phyloP scores from a whole-genome alignment of 169 alveolate species.

The Plasmodium coatneyi region DNA sequence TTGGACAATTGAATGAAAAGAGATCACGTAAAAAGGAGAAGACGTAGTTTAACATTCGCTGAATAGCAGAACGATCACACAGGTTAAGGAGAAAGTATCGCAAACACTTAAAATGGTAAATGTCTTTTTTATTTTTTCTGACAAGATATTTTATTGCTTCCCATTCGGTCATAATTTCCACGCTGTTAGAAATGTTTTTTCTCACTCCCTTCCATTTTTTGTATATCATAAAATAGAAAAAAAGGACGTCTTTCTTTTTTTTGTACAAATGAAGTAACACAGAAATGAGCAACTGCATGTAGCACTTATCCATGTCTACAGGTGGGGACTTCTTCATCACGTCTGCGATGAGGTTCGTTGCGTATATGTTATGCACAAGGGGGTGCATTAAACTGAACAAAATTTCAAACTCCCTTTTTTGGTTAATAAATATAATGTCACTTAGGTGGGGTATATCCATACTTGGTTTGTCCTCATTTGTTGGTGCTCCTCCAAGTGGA shows the following conservation, averaged over 20 bases:
- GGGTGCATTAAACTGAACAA: slow-evolving; percentile 51
- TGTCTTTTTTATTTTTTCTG: neutral
- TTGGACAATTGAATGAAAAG: slow-evolving; percentile 2
- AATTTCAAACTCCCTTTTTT: slow-evolving; percentile 49
- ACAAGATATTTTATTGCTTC: neutral
- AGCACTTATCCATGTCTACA: slow-evolving; percentile 28
- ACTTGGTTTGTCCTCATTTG: neutral
- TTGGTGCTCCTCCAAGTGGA: neutral
- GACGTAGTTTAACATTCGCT: slow-evolving; percentile 1
- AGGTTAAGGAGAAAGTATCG: slow-evolving; percentile 42
- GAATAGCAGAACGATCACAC: slow-evolving; percentile 20
- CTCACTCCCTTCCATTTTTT: slow-evolving; percentile 26
- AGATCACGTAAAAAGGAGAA: neutral
- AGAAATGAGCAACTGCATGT: slow-evolving; percentile 16
- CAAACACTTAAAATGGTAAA: slow-evolving; percentile 24
- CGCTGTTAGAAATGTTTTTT: slow-evolving; percentile 20
- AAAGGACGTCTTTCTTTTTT: slow-evolving; percentile 17
- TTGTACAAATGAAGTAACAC: slow-evolving; percentile 9
- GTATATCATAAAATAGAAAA: slow-evolving; percentile 54
- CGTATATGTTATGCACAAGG: slow-evolving; percentile 25
- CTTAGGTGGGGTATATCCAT: neutral
- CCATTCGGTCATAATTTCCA: slow-evolving; percentile 3
- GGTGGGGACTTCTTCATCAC: neutral
- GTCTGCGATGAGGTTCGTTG: slow-evolving; percentile 5
- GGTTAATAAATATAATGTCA: slow-evolving; percentile 4